These are phyloP conservation scores for Salix suchowensis DNA, from an alignment of 345 rosid species.

Conservation along the genomic window DNA sequence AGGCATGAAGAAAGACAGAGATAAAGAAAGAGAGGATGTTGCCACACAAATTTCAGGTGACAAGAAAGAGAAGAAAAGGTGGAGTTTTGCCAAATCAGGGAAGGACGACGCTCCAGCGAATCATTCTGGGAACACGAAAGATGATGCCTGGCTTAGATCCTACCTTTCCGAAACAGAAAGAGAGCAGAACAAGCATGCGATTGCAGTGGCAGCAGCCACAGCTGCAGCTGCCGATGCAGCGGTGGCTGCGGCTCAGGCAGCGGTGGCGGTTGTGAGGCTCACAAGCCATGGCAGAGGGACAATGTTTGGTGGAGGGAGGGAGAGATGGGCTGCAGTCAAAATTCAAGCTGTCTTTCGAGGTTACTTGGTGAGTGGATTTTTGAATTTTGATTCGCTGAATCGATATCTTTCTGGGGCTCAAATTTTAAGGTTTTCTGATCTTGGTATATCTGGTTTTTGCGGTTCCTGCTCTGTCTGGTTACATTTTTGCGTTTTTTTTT, in stretches of 20 bases:
- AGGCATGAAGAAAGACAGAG: conserved; percentile 52
- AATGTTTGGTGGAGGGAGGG: conserved; percentile 20
- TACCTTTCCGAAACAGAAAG: conserved; percentile 18
- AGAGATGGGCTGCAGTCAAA: conserved; percentile 20
- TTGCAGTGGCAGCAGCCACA: conserved; percentile 30
- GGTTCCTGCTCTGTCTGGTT: background rate
- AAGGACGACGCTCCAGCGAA: conserved; percentile 5
- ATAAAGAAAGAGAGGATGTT: conserved; percentile 12
- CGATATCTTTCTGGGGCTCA: background rate
- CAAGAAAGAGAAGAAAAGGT: conserved; percentile 44
- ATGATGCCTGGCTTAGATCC: conserved; percentile 24
- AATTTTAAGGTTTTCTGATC: background rate
- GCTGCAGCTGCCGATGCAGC: conserved; percentile 33
- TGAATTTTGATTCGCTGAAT: background rate
- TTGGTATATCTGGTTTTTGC: conserved; percentile 7
- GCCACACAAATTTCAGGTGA: conserved; percentile 28
- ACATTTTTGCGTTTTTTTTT: conserved; percentile 2
- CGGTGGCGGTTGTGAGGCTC: conserved; percentile 27
- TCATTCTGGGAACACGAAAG: conserved; percentile 15
- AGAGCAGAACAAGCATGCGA: conserved; percentile 32
- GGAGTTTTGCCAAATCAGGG: conserved; percentile 43
- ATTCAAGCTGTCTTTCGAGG: conserved; percentile 29
- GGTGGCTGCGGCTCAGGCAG: conserved; percentile 32
- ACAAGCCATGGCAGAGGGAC: conserved; percentile 27
- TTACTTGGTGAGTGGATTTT: conserved; percentile 18